Evolutionary conservation across 1,284 basidiomycete species (phyloP), one percentile per base, ranked within the genome.

Genomic region (Ceratobasidium sp.): DNA sequence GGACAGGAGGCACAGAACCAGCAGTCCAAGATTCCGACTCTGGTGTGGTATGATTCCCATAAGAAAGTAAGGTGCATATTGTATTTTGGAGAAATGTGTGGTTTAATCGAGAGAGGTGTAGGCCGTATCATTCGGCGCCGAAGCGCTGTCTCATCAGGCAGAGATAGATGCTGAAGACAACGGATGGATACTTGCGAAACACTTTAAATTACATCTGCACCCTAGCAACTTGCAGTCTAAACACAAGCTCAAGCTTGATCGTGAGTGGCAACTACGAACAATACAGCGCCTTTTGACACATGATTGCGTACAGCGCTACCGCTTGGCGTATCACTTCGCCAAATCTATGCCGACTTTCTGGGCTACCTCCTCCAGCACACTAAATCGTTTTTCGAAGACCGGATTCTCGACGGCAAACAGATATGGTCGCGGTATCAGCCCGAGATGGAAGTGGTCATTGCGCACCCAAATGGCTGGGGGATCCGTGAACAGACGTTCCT

Each of bases 401-500:
- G 69, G 7, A 46, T 72, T 9, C 13, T 72, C 0, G 69, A 72
- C 21, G 73, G 73, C 2, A 32, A 41, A 21, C 28, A 38, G 13
- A 44, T 61, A 0, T 74, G 73, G 73, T 26, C 47, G 7, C 35
- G 18, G 11, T 50, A 63, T 41, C 9, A 7, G n/a, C 26, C 28
- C 1, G 28, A 18, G 2, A 67, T 67, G 54, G 73, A 74, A 8
- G 59, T 74, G 8, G 50, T 74, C 7, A 41, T 74, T 32, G 49
- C 73, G 11, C 69, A 74, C 50, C 73, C 73, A 1, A 74, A 74
- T 32, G 73, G 73, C 1, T 74, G 73, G 73, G 73, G 69, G 8
- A 43, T 74, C 7, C 35, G 38, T 3, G 73, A 74, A 46, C 73
- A 74, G 41, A 44, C 57, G 14, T 47, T 72, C 50, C 54, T 74